phyloP scores from a whole-genome alignment of 768 basidiomycete species.

The Russula sp. region DNA sequence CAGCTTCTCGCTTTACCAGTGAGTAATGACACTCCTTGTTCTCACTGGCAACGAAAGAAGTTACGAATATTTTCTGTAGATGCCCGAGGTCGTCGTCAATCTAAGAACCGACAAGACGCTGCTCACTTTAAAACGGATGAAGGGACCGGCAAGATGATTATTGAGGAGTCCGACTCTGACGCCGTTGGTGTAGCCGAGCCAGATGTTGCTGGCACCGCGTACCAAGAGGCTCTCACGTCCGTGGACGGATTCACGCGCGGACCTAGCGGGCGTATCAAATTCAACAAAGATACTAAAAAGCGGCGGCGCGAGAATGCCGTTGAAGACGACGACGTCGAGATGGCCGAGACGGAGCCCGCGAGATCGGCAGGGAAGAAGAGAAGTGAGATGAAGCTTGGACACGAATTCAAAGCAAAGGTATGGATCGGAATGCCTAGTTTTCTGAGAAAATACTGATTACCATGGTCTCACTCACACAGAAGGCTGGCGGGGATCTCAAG shows the following conservation, averaged over 20 bases:
- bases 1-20: slow-evolving; percentile 68
- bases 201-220: slow-evolving; percentile 69
- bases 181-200: slow-evolving; percentile 46
- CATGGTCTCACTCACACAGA: slow-evolving; percentile 47
- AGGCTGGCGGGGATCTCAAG: slow-evolving; percentile 92
- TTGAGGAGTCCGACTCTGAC: slow-evolving; percentile 56
- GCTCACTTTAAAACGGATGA: slow-evolving; percentile 84
- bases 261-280: slow-evolving; percentile 80
- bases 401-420: slow-evolving; percentile 96
- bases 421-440: slow-evolving; percentile 32
- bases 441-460: slow-evolving; percentile 2
- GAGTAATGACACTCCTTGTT: slow-evolving; percentile 35
- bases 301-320: slow-evolving; percentile 69
- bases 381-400: slow-evolving; percentile 63
- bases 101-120: slow-evolving; percentile 85
- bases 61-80: slow-evolving; percentile 37
- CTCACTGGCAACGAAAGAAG: slow-evolving; percentile 1
- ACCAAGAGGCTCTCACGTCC: slow-evolving; percentile 77
- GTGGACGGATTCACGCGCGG: slow-evolving; percentile 89
- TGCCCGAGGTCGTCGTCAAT: slow-evolving; percentile 48
- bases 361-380: slow-evolving; percentile 43
- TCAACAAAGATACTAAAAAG: slow-evolving; percentile 97
- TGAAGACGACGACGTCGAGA: slow-evolving; percentile 61
- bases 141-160: slow-evolving; percentile 75
- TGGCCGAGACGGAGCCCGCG: slow-evolving; percentile 65